A percentile compares a stretch with the other conserved stretches of the same genome.
These are phyloP conservation scores for Apophysomyces ossiformis DNA, from an alignment of 371 early-diverging fungal genomes.

Conservation along the genomic window DNA sequence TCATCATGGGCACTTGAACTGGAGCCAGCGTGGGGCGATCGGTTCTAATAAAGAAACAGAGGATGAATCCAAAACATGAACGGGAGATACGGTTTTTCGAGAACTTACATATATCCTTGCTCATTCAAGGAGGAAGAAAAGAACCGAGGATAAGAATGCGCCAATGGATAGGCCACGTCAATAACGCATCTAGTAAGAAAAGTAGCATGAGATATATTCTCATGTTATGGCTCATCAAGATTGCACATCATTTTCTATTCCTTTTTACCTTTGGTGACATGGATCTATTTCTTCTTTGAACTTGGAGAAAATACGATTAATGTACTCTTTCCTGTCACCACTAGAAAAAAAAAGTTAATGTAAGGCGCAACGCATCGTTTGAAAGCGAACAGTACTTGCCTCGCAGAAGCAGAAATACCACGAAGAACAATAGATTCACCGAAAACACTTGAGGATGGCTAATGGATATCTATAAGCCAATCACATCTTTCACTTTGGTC, in stretches of 20 bases:
- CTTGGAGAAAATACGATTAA: neutral
- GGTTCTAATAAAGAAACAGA: slow-evolving; percentile 1
- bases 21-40: neutral
- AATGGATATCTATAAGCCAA: neutral
- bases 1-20: slow-evolving; percentile 39
- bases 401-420: slow-evolving; percentile 28
- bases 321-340: neutral
- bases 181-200: slow-evolving; percentile 14
- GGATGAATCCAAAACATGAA: neutral
- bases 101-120: slow-evolving; percentile 29
- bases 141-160: slow-evolving; percentile 44
- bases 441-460: slow-evolving; percentile 22
- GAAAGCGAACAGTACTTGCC: slow-evolving; percentile 3
- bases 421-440: slow-evolving; percentile 41
- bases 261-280: neutral
- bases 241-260: no score
- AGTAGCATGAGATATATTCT: neutral
- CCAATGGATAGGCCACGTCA: slow-evolving; percentile 38
- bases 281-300: neutral
- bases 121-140: slow-evolving; percentile 20
- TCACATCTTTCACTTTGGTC: slow-evolving; percentile 5
- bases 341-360: neutral
- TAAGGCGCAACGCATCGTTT: neutral
- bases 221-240: neutral
- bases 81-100: no score